These are phyloP conservation scores for Umbelopsis sp. DNA, from an alignment of 192 early-diverging fungal species.

Conservation along the genomic window DNA sequence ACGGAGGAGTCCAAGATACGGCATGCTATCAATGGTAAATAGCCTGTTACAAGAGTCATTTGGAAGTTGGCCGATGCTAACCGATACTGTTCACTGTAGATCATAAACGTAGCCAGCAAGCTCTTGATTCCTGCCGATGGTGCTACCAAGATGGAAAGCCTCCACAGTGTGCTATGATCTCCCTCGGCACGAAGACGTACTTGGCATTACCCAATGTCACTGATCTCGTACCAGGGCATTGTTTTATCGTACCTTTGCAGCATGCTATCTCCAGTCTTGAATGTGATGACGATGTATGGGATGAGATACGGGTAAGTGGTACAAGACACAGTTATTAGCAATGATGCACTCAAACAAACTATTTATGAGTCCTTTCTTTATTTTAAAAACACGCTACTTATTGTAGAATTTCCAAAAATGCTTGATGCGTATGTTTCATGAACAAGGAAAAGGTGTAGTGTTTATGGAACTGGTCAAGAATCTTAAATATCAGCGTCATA, in stretches of 20 bases:
- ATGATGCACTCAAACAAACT: too few species aligned
- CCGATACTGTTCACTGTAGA: conserved; percentile 43
- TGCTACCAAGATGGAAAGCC: conserved; percentile 74
- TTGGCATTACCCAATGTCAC: conserved; percentile 74
- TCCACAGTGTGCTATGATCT: conserved; percentile 71
- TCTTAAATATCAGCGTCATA: conserved; percentile 75
- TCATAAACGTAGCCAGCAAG: conserved; percentile 63
- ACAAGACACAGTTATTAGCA: too few species aligned
- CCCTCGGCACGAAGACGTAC: conserved; percentile 78
- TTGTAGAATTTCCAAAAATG: conserved; percentile 92
- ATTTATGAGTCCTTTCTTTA: too few species aligned
- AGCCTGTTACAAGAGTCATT: neutral
- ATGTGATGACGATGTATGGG: conserved; percentile 91
- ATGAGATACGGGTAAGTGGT: conserved; percentile 77
- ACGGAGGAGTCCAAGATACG: conserved; percentile 67
- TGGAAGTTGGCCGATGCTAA: neutral
- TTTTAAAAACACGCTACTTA: neutral
- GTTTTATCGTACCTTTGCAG: conserved; percentile 88
- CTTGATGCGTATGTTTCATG: conserved; percentile 86
- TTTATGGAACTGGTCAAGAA: conserved; percentile 93
- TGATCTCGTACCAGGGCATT: conserved; percentile 83
- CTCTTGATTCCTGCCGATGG: conserved; percentile 71
- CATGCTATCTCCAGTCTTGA: conserved; percentile 83
- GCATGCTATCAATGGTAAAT: conserved; percentile 59
- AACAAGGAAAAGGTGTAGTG: conserved; percentile 64